Percentiles rank a stretch among this genome's conserved stretches.
These are phyloP conservation scores for Amylostereum areolatum DNA, from an alignment of 1,284 basidiomycete genomes.

Conservation along the genomic window DNA sequence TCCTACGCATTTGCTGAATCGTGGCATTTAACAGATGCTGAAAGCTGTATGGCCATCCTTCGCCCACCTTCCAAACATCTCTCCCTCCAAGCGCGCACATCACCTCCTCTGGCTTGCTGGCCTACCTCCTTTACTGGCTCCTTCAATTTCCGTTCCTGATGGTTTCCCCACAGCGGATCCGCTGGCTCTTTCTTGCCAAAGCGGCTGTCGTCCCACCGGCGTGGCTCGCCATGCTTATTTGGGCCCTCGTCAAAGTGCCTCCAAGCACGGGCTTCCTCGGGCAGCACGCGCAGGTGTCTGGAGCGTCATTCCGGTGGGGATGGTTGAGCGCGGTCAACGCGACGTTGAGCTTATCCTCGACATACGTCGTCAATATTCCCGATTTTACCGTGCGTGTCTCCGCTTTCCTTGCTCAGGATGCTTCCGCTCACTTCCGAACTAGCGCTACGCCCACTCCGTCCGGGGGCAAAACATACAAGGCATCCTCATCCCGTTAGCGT, in stretches of 20 bases:
- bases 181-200: constrained; percentile 68
- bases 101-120: constrained; percentile 55
- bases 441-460: neutral
- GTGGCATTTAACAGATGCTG: constrained; percentile 42
- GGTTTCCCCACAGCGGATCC: constrained; percentile 69
- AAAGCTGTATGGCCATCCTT: constrained; percentile 76
- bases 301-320: constrained; percentile 58
- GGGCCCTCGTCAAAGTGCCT: constrained; percentile 66
- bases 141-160: constrained; percentile 68
- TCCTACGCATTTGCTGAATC: neutral
- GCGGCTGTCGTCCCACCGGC: constrained; percentile 61
- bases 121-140: constrained; percentile 77
- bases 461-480: constrained; percentile 63
- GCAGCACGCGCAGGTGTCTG: constrained; percentile 39
- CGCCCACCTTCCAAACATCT: constrained; percentile 54
- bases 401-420: neutral
- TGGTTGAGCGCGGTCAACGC: constrained; percentile 69
- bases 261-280: constrained; percentile 42
- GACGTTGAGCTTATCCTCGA: constrained; percentile 60
- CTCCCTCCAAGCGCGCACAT: constrained; percentile 55
- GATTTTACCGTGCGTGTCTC: constrained; percentile 46
- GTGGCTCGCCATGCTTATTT: constrained; percentile 69
- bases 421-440: neutral
- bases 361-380: constrained; percentile 67
- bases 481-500: constrained; percentile 62